Percentiles rank a stretch among this genome's conserved stretches.
These are phyloP conservation scores for Talaromyces sp. DNA, from an alignment of 2,329 filamentous ascomycete species.

Conservation along the genomic window DNA sequence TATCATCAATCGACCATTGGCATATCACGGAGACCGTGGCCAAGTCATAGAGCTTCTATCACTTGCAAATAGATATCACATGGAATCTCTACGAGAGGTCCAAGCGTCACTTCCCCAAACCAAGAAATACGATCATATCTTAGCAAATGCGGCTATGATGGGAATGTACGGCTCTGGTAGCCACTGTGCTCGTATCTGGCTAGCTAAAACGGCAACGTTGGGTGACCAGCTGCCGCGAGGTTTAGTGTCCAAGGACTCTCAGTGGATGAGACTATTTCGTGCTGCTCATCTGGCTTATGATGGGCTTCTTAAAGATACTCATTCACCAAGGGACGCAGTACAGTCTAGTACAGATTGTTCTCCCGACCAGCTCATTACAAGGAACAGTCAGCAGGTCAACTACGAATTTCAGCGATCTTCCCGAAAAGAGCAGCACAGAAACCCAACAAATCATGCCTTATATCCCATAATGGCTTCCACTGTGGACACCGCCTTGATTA, in stretches of 20 bases:
- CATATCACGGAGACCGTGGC: conserved; percentile 30
- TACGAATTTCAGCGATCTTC: not conserved
- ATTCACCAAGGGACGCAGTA: not conserved
- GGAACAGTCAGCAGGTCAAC: not conserved
- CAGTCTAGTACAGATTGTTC: not conserved
- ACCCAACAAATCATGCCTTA: not conserved
- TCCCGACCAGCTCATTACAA: not conserved
- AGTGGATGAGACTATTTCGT: conserved; percentile 41
- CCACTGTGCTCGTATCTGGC: conserved; percentile 37
- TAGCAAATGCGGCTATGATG: conserved; percentile 45
- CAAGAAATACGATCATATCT: conserved; percentile 34
- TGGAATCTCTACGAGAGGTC: conserved; percentile 37
- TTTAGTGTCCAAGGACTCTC: conserved; percentile 33
- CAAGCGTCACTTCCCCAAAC: conserved; percentile 32
- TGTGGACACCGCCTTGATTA: not conserved
- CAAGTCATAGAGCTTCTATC: conserved; percentile 20
- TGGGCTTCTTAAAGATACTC: conserved; percentile 27
- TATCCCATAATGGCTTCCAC: conserved; percentile 8
- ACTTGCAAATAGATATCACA: conserved; percentile 40
- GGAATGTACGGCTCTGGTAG: conserved; percentile 42
- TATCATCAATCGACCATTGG: not conserved
- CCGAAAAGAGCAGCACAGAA: not conserved
- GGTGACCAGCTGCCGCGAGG: conserved; percentile 23
- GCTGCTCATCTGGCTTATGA: conserved; percentile 35
- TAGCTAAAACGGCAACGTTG: conserved; percentile 26